A percentile compares a stretch with the other conserved stretches of the same genome.
Conservation (phyloP, 352 stramenopile species). For the Globisporangium carolinianum region DNA sequence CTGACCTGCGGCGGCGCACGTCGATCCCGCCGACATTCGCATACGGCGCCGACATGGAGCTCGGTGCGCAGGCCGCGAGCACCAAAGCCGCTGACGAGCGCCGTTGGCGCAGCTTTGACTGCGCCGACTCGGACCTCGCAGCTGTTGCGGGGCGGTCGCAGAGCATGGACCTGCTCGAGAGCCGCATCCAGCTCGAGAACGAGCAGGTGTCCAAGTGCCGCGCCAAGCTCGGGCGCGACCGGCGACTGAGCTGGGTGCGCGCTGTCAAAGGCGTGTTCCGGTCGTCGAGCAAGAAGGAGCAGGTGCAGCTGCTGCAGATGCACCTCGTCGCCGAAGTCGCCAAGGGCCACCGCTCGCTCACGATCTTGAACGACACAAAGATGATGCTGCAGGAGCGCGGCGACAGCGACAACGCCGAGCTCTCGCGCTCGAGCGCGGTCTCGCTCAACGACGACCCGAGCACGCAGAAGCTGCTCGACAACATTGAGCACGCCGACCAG, state of each 20-base stretch:
- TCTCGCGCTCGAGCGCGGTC: constrained; percentile 24
- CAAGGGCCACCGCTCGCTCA: constrained; percentile 52
- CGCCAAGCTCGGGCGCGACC: constrained; percentile 29
- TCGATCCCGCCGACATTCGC: constrained; percentile 63
- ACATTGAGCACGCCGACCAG: constrained; percentile 34
- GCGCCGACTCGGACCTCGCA: constrained; percentile 11
- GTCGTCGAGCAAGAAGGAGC: constrained; percentile 39
- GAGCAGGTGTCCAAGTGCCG: constrained; percentile 33
- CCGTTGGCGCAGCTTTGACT: constrained; percentile 61
- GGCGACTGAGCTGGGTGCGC: constrained; percentile 32
- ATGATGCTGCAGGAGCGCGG: constrained; percentile 28
- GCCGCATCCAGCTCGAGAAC: constrained; percentile 48
- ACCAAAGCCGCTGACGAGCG: constrained; percentile 28
- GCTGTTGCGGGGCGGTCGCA: constrained; percentile 12
- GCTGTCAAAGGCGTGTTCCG: constrained; percentile 34
- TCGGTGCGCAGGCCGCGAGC: constrained; percentile 21
- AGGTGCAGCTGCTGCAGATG: constrained; percentile 59
- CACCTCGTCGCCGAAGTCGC: constrained; percentile 63
- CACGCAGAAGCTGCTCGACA: constrained; percentile 45
- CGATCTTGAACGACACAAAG: constrained; percentile 31
- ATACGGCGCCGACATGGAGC: constrained; percentile 16
- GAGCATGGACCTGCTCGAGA: constrained; percentile 26
- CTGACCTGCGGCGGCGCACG: constrained; percentile 37
- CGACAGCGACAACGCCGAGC: constrained; percentile 9
- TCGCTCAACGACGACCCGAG: constrained; percentile 12